phyloP scores from a whole-genome alignment of 331 rosid genomes.

The Rhamnella rubrinervis region DNA sequence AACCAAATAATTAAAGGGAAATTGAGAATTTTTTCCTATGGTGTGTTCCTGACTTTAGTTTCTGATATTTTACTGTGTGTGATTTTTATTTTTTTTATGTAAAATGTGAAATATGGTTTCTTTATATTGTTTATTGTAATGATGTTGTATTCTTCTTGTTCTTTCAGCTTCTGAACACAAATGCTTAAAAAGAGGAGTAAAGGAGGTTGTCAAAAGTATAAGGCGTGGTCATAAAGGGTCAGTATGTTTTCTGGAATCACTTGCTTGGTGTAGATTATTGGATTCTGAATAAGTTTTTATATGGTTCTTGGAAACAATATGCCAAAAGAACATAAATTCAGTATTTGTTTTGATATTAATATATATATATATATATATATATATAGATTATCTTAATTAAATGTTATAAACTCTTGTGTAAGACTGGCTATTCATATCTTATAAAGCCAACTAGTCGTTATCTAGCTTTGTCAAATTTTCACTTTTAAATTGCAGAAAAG shows the following conservation, averaged over 20 bases:
- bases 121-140: background rate
- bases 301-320: too few relatives aligned
- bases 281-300: background rate
- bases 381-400: too few relatives aligned
- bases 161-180: constrained; percentile 81
- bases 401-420: too few relatives aligned
- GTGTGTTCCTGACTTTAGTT: too few relatives aligned
- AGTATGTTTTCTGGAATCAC: constrained; percentile 2
- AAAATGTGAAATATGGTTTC: background rate
- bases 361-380: too few relatives aligned
- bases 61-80: background rate
- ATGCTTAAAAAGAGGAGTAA: constrained; percentile 93
- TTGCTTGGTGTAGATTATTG: background rate
- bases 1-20: too few relatives aligned
- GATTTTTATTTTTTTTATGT: background rate
- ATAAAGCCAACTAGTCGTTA: too few relatives aligned
- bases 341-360: too few relatives aligned
- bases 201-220: constrained; percentile 91
- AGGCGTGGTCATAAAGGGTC: constrained; percentile 91
- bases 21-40: too few relatives aligned
- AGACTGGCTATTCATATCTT: too few relatives aligned
- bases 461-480: too few relatives aligned
- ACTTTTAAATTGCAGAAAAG: background rate
- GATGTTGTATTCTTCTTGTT: background rate
- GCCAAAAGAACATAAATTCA: too few relatives aligned